Evolutionary conservation across 2,329 filamentous ascomycete species (phyloP).

Genomic region (Pestalotiopsis sp.): DNA sequence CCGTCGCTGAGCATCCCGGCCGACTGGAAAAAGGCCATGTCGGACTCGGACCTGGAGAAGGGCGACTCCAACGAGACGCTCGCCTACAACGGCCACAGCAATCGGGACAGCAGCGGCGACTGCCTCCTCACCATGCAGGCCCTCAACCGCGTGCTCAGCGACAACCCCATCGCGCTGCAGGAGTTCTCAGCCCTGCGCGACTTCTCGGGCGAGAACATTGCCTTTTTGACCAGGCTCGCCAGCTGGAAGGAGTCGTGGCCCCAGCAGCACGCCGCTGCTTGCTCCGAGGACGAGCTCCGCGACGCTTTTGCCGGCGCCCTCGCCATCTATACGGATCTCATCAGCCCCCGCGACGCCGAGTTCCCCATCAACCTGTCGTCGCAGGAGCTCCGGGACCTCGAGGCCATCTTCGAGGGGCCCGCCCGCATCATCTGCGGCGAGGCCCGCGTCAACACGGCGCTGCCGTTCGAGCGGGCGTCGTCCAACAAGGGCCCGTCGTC

Average conservation of each 20-base stretch:
- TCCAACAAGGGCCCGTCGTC: no score
- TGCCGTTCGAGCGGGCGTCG: conserved; percentile 40
- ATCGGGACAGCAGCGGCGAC: conserved; percentile 32
- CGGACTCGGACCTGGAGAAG: conserved; percentile 13
- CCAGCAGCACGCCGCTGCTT: neutral
- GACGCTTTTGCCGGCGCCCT: conserved; percentile 60
- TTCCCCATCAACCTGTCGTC: conserved; percentile 70
- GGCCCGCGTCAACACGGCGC: conserved; percentile 39
- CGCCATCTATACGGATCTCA: conserved; percentile 62
- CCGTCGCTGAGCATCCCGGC: conserved; percentile 15
- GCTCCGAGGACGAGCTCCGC: conserved; percentile 33
- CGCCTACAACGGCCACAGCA: neutral
- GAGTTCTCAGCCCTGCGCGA: conserved; percentile 66
- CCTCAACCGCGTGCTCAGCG: conserved; percentile 61
- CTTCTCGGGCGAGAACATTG: conserved; percentile 72
- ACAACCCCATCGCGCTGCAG: conserved; percentile 61
- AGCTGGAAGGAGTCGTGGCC: conserved; percentile 53
- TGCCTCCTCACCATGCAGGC: conserved; percentile 56
- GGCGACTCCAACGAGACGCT: neutral
- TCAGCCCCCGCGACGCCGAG: conserved; percentile 61
- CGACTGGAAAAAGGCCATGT: conserved; percentile 19
- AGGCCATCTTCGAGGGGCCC: conserved; percentile 57
- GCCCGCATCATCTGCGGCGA: conserved; percentile 47
- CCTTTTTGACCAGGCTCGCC: conserved; percentile 61
- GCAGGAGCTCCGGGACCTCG: conserved; percentile 53